Percentiles rank a stretch among this genome's conserved stretches.
phyloP scores from a whole-genome alignment of 495 filamentous ascomycete species.

The Margaritispora aquatica region DNA sequence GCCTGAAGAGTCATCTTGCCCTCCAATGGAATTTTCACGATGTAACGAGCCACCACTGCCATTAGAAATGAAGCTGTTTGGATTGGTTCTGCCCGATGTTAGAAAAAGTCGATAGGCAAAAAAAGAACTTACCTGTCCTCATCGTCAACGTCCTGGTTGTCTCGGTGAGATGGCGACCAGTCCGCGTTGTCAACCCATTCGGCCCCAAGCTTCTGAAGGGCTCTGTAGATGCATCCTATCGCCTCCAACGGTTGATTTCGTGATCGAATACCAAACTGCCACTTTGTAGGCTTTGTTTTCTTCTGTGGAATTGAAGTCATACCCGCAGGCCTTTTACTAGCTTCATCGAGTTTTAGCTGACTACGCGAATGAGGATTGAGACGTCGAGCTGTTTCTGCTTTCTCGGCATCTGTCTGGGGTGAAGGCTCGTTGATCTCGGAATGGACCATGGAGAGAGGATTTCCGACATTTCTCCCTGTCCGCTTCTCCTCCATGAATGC shows the following conservation, averaged over 20 bases:
- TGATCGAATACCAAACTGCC: conserved; percentile 96
- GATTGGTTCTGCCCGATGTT: conserved; percentile 8
- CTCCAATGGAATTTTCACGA: conserved; percentile 28
- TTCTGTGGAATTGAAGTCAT: conserved; percentile 57
- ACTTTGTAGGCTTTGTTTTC: conserved; percentile 67
- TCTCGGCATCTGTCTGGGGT: conserved; percentile 60
- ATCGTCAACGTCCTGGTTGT: conserved; percentile 9
- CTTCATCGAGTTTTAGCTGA: conserved; percentile 51
- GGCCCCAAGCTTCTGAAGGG: conserved; percentile 77
- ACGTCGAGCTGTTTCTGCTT: conserved; percentile 65
- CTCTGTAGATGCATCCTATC: conserved; percentile 88
- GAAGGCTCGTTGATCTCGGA: conserved; percentile 43
- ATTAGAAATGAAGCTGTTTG: conserved; percentile 20
- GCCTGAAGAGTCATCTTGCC: conserved; percentile 12
- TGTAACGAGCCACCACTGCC: conserved; percentile 25
- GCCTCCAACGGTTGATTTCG: conserved; percentile 91
- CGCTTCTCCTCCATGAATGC: conserved; percentile 77
- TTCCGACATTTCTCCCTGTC: conserved; percentile 33
- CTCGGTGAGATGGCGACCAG: conserved; percentile 24
- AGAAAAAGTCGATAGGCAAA: neutral
- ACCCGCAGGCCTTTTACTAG: conserved; percentile 58
- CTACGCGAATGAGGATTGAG: conserved; percentile 73
- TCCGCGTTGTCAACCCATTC: conserved; percentile 68
- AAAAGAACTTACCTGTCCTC: conserved; percentile 11
- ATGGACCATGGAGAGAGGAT: conserved; percentile 31